Percentiles rank a stretch among this genome's conserved stretches.
Evolutionary conservation across 495 filamentous ascomycete genomes (phyloP).

Genomic region (Thermochaetoides thermophila): DNA sequence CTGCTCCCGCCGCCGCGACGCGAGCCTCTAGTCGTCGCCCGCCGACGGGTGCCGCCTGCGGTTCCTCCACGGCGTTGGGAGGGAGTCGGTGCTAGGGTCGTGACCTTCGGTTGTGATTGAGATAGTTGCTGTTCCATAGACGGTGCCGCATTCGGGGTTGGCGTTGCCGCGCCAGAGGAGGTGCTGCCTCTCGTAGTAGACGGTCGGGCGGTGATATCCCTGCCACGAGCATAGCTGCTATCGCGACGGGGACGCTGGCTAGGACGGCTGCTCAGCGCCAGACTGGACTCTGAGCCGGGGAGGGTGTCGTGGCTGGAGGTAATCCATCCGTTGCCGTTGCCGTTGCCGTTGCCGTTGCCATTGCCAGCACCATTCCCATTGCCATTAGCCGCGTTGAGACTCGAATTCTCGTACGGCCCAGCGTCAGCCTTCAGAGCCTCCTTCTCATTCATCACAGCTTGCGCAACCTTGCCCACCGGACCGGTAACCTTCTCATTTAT

Average conservation of each 20-base stretch:
- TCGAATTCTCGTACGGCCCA: too few species aligned
- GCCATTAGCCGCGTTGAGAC: too few species aligned
- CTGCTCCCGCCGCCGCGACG: slow-evolving; percentile 43
- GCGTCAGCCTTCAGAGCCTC: too few species aligned
- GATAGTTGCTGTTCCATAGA: slow-evolving; percentile 2
- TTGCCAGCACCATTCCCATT: too few species aligned
- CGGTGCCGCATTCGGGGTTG: slow-evolving; percentile 5
- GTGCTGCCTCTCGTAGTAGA: slow-evolving; percentile 28
- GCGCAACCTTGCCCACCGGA: slow-evolving; percentile 1
- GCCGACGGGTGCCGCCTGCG: too few species aligned
- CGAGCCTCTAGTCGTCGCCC: slow-evolving; percentile 63
- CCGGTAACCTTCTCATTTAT: slow-evolving; percentile 8
- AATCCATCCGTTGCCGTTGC: too few species aligned
- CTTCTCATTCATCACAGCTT: slow-evolving; percentile 12
- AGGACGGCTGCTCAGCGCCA: too few species aligned
- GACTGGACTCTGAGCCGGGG: background rate
- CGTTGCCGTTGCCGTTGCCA: too few species aligned
- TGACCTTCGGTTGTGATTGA: slow-evolving; percentile 1
- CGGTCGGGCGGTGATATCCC: slow-evolving; percentile 31
- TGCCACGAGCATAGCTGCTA: slow-evolving; percentile 20
- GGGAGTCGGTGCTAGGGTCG: background rate
- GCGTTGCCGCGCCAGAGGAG: slow-evolving; percentile 16
- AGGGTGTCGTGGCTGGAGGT: slow-evolving; percentile 10
- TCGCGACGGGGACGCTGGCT: slow-evolving; percentile 9
- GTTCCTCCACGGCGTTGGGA: too few species aligned